A percentile compares a stretch with the other conserved stretches of the same genome.
phyloP scores from a whole-genome alignment of 495 filamentous ascomycete species.

The Alectoria sarmentosa region DNA sequence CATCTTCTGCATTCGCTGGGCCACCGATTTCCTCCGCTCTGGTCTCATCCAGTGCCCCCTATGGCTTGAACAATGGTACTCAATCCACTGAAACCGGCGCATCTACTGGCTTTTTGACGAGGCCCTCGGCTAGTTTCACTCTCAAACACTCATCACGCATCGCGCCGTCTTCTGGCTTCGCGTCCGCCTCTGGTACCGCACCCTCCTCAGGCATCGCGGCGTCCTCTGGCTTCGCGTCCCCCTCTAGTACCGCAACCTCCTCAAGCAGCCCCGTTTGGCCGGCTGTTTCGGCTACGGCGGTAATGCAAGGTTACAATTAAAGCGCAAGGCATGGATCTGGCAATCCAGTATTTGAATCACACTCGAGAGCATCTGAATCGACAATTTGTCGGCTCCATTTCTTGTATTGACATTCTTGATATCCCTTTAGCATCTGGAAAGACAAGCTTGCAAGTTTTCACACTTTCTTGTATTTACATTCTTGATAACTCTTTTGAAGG shows the following conservation, averaged over 20 bases:
- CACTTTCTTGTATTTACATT: too few species aligned
- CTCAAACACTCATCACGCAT: neutral
- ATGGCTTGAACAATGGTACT: constrained; percentile 36
- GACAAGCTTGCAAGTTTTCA: constrained; percentile 9
- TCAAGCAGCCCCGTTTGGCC: neutral
- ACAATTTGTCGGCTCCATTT: constrained; percentile 1
- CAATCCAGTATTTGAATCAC: neutral
- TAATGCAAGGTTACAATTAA: neutral
- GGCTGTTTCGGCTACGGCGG: neutral
- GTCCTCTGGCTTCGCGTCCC: neutral
- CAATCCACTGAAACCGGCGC: constrained; percentile 25
- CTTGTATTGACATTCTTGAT: constrained; percentile 17
- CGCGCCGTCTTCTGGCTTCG: neutral
- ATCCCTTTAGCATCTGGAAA: constrained; percentile 10
- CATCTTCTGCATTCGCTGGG: constrained; percentile 12
- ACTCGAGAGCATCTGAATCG: constrained; percentile 1
- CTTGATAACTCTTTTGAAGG: neutral
- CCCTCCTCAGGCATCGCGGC: neutral
- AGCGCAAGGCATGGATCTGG: neutral
- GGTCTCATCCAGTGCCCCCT: constrained; percentile 23
- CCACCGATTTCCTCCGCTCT: neutral
- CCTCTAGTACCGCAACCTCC: neutral
- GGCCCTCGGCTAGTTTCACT: constrained; percentile 19
- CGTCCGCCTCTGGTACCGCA: neutral
- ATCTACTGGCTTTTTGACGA: constrained; percentile 37